Evolutionary conservation across 163 green algal genomes (phyloP).

Genomic region (Smithsoniella earleae): DNA sequence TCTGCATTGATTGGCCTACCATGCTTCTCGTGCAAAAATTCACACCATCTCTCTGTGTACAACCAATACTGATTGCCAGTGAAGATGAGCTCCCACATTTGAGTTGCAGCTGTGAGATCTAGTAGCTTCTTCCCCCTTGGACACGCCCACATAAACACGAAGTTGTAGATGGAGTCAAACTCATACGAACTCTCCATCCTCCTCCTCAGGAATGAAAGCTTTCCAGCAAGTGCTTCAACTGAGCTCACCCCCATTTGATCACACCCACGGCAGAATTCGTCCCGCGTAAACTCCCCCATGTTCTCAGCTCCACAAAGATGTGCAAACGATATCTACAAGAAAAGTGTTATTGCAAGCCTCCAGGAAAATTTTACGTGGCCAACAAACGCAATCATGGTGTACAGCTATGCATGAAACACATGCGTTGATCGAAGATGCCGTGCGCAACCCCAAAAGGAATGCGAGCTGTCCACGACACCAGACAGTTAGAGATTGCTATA

Average conservation of each 20-base stretch:
- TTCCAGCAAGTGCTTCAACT: neutral
- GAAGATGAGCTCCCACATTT: conserved; percentile 26
- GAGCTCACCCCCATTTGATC: neutral
- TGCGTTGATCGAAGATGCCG: too few species aligned
- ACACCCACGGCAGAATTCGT: conserved; percentile 25
- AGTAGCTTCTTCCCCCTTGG: conserved; percentile 13
- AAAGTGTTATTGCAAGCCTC: neutral
- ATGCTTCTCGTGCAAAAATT: conserved; percentile 7
- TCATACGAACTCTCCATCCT: neutral
- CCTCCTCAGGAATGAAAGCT: neutral
- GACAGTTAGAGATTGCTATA: too few species aligned
- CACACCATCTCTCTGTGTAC: neutral
- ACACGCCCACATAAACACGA: conserved; percentile 16
- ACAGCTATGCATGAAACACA: too few species aligned
- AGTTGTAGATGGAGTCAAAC: conserved; percentile 30
- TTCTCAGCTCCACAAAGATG: neutral
- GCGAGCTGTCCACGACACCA: too few species aligned
- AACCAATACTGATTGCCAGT: neutral
- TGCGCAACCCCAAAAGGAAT: too few species aligned
- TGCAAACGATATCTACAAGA: conserved; percentile 22
- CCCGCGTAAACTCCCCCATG: conserved; percentile 21
- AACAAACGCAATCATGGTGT: too few species aligned
- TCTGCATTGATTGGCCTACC: conserved; percentile 5
- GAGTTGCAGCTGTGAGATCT: neutral
- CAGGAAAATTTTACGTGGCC: too few species aligned